phyloP scores from a whole-genome alignment of 768 basidiomycete species.

The Lactarius quietus region DNA sequence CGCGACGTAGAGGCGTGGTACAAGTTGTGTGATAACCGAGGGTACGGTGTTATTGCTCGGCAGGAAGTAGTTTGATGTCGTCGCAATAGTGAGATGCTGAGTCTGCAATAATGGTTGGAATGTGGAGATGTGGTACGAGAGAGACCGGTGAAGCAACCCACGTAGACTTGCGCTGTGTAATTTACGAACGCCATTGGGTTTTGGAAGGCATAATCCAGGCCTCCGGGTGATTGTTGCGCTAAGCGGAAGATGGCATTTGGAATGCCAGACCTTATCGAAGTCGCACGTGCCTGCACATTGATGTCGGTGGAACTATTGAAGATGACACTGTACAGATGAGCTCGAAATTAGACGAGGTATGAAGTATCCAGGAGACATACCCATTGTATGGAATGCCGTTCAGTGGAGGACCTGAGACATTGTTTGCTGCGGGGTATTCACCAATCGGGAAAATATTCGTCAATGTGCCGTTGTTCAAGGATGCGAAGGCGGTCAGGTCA shows the following conservation, averaged over 20 bases:
- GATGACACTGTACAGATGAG: slow-evolving; percentile 19
- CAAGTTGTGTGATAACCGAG: slow-evolving; percentile 40
- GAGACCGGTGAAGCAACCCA: slow-evolving; percentile 32
- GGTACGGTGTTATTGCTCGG: slow-evolving; percentile 36
- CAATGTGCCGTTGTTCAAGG: slow-evolving; percentile 44
- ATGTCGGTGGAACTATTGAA: slow-evolving; percentile 32
- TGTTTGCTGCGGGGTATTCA: slow-evolving; percentile 40
- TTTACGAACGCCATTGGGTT: slow-evolving; percentile 49
- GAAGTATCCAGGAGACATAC: slow-evolving; percentile 34
- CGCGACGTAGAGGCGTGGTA: slow-evolving; percentile 52
- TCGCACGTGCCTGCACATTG: slow-evolving; percentile 51
- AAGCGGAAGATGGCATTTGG: slow-evolving; percentile 57
- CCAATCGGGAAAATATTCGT: slow-evolving; percentile 35
- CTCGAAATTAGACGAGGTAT: neutral
- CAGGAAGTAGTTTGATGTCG: slow-evolving; percentile 59
- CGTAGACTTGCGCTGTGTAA: slow-evolving; percentile 50
- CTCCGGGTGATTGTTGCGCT: slow-evolving; percentile 42
- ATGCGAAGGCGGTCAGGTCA: slow-evolving; percentile 42
- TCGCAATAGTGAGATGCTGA: slow-evolving; percentile 53
- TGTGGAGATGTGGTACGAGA: slow-evolving; percentile 1
- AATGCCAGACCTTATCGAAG: slow-evolving; percentile 47
- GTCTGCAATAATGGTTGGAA: slow-evolving; percentile 38
- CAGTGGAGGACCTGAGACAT: slow-evolving; percentile 47
- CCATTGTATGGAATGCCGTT: slow-evolving; percentile 56
- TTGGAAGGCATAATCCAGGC: slow-evolving; percentile 46